Evolutionary conservation across 768 basidiomycete genomes (phyloP).

Genomic region (Favolaschia claudopus): DNA sequence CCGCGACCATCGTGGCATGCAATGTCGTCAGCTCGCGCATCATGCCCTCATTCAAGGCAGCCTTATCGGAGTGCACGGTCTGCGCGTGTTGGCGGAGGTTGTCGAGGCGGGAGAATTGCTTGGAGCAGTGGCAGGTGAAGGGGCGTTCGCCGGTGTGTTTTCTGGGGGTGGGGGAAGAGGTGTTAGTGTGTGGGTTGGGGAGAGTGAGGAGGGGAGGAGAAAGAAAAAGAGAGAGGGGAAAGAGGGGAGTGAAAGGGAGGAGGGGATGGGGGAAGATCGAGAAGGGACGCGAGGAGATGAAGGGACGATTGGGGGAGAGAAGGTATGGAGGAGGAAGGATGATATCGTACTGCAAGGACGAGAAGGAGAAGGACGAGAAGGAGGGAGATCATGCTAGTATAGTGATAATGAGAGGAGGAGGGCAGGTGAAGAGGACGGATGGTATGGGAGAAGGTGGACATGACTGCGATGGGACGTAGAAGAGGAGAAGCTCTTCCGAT

Average conservation of each 20-base stretch:
- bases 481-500: too few relatives aligned
- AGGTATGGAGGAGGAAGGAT: too few relatives aligned
- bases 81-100: constrained; percentile 97
- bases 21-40: constrained; percentile 88
- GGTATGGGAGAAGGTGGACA: too few relatives aligned
- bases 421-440: too few relatives aligned
- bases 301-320: too few relatives aligned
- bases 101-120: constrained; percentile 95
- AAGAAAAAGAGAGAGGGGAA: neutral
- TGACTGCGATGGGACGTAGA: too few relatives aligned
- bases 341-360: too few relatives aligned
- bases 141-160: constrained; percentile 99
- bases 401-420: too few relatives aligned
- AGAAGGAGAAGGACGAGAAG: too few relatives aligned
- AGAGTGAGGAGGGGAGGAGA: constrained; percentile 14
- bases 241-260: neutral
- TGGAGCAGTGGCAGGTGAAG: constrained; percentile 94
- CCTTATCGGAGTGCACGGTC: constrained; percentile 96
- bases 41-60: constrained; percentile 88
- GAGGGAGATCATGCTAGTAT: too few relatives aligned
- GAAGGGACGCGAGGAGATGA: neutral
- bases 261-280: constrained; percentile 1
- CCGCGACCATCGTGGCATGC: constrained; percentile 78
- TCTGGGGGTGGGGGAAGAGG: constrained; percentile 49
- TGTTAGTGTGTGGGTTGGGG: constrained; percentile 17